These are phyloP conservation scores for Oidiodendron maius DNA, from an alignment of 495 filamentous ascomycete genomes.

Conservation along the genomic window DNA sequence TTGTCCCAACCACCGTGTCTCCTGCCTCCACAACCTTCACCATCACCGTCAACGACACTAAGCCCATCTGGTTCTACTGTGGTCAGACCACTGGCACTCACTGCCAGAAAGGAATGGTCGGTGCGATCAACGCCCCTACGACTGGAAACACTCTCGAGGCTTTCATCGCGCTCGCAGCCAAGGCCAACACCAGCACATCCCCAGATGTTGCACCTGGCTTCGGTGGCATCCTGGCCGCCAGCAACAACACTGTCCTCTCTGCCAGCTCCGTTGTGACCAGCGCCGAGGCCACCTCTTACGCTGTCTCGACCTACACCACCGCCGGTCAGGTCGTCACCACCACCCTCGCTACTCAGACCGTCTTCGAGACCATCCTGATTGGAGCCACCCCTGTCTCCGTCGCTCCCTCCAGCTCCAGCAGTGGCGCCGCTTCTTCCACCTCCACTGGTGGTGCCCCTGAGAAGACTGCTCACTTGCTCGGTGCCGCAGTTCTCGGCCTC, in stretches of 20 bases:
- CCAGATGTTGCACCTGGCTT: slow-evolving; percentile 30
- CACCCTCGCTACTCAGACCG: background rate
- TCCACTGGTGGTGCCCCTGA: too few species aligned
- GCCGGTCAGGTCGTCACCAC: background rate
- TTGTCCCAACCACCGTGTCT: slow-evolving; percentile 24
- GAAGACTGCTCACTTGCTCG: too few species aligned
- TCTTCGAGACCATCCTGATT: too few species aligned
- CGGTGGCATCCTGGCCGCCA: slow-evolving; percentile 1
- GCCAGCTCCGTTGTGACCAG: background rate
- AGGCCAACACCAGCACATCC: slow-evolving; percentile 26
- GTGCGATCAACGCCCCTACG: slow-evolving; percentile 12
- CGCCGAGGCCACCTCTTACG: background rate
- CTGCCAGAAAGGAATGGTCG: slow-evolving; percentile 40
- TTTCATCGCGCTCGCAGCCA: slow-evolving; percentile 29
- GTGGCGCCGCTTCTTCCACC: too few species aligned
- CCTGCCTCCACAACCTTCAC: slow-evolving; percentile 52
- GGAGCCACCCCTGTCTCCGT: too few species aligned
- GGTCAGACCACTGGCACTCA: slow-evolving; percentile 44
- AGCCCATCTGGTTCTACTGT: slow-evolving; percentile 66
- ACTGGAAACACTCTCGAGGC: slow-evolving; percentile 29
- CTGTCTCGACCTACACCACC: background rate
- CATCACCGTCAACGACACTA: slow-evolving; percentile 54
- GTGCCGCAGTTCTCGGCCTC: too few species aligned
- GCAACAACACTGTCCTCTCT: background rate
- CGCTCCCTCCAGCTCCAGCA: too few species aligned